Base-by-base conservation (phyloP, 805 yeast species). In the Ogataea corticis region DNA sequence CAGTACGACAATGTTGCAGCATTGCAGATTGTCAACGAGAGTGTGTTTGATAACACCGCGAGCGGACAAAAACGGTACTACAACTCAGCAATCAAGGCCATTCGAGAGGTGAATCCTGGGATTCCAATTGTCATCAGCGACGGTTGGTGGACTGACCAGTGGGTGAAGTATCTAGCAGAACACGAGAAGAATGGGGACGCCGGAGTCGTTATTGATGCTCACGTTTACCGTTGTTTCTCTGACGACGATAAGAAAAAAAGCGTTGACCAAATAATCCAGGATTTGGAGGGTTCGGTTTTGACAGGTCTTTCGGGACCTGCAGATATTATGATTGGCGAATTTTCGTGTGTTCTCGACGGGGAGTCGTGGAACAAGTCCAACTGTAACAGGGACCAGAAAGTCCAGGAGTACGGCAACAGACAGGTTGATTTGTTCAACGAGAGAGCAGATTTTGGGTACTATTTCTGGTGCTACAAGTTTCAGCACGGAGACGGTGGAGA, bases 401-500 rank as follows among this genome's bases (percentile, higher is more conserved):
- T 85, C 11, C 65, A 62, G 30, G 67, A 76, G 40, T 91, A 71
- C 59, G 96, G 96, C 10, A 69, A 69, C 15, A 63, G 62, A n/a
- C 83, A 88, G 62, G 52, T 65, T 4, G 57, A 66, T 2, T 51
- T 77, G 5, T 78, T 86, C 58, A 58, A 62, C 4, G 55, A 75
- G 31, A 67, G 84, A 29, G 83, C 92, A 1, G 63, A 72, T 9
- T 76, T 80, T 45, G 98, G 98, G 0, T 74, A 79, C 47, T 91
- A 76, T 65, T 92, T 94, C 66, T 92, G 98, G 98, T 87, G 96
- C 2, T 86, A 69, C 63, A 88, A 89, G 66, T 91, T 91, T 60
- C 79, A 85, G 61, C 73, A 81, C 46, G 97, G 97, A 2, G 85
- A 83, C 59, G 97, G 97, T 34, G 98, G 98, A 13, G 97, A 89